A percentile compares a stretch with the other conserved stretches of the same genome.
These are phyloP conservation scores for Terfezia claveryi DNA, from an alignment of 495 filamentous ascomycete genomes.

Conservation along the genomic window DNA sequence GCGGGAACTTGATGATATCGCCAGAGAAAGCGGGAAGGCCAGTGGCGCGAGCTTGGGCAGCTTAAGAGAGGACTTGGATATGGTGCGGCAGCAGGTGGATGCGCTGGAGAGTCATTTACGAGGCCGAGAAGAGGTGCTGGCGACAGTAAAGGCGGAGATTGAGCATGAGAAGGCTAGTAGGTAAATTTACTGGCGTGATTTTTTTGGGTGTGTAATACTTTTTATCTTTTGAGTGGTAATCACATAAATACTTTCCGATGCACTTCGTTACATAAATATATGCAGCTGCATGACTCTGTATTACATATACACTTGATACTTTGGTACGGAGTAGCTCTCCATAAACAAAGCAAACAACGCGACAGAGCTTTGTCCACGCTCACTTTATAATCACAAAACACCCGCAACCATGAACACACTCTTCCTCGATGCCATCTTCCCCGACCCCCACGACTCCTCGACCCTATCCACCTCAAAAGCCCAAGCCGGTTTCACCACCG, in stretches of 20 bases:
- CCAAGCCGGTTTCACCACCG: neutral
- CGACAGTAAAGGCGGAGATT: conserved; percentile 34
- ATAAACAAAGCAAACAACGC: no score
- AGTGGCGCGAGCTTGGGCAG: conserved; percentile 36
- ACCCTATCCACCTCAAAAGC: neutral
- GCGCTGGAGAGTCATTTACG: conserved; percentile 42
- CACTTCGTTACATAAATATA: no score
- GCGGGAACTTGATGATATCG: conserved; percentile 53
- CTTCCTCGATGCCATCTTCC: neutral
- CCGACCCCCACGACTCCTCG: neutral
- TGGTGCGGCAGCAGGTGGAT: conserved; percentile 55
- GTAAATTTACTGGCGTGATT: no score
- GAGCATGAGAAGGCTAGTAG: conserved; percentile 38
- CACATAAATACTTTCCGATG: no score
- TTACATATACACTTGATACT: no score
- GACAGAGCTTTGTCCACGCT: no score
- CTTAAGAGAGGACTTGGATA: conserved; percentile 46
- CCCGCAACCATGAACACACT: neutral
- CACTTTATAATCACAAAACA: no score
- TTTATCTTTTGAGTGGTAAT: no score
- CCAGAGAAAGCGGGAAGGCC: conserved; percentile 33
- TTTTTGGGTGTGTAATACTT: no score
- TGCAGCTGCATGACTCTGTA: no score
- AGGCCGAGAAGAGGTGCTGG: conserved; percentile 33
- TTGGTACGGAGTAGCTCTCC: no score